Evolutionary conservation across 2,329 filamentous ascomycete species (phyloP).

Genomic region (Cadophora luteo-olivacea): DNA sequence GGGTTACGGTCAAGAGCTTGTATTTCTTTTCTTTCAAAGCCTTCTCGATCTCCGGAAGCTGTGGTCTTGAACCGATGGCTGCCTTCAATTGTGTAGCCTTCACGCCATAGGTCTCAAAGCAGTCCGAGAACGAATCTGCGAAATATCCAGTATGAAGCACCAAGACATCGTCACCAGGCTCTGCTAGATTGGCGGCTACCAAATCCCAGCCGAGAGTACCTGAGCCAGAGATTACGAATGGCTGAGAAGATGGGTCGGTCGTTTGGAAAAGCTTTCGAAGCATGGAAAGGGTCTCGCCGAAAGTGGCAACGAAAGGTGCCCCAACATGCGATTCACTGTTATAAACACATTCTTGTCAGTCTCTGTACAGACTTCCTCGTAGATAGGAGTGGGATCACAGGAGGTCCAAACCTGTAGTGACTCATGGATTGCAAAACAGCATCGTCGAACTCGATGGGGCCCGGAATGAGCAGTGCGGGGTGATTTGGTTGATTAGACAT

Average conservation of each 20-base stretch:
- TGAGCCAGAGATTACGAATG: constrained; percentile 91
- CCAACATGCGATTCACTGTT: constrained; percentile 91
- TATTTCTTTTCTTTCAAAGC: constrained; percentile 90
- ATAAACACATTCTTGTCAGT: constrained; percentile 28
- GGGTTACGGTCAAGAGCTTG: constrained; percentile 93
- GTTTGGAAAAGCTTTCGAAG: constrained; percentile 95
- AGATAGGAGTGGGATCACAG: neutral
- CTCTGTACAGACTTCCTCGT: neutral
- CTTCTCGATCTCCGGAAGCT: constrained; percentile 86
- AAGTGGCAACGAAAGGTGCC: constrained; percentile 84
- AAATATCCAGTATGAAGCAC: constrained; percentile 98
- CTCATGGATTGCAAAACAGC: constrained; percentile 93
- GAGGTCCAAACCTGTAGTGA: constrained; percentile 76
- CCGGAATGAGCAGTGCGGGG: constrained; percentile 88
- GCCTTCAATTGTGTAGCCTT: constrained; percentile 90
- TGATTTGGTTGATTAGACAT: constrained; percentile 70
- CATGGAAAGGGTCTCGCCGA: constrained; percentile 87
- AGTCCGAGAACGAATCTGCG: constrained; percentile 91
- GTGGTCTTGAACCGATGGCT: constrained; percentile 84
- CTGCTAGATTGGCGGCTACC: constrained; percentile 90
- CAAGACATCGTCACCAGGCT: constrained; percentile 87
- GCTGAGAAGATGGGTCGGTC: constrained; percentile 80
- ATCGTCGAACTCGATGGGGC: constrained; percentile 98
- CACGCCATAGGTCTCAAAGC: constrained; percentile 88
- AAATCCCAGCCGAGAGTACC: constrained; percentile 97